Base-by-base conservation (phyloP, 345 rosid species). In the Linum usitatissimum region DNA sequence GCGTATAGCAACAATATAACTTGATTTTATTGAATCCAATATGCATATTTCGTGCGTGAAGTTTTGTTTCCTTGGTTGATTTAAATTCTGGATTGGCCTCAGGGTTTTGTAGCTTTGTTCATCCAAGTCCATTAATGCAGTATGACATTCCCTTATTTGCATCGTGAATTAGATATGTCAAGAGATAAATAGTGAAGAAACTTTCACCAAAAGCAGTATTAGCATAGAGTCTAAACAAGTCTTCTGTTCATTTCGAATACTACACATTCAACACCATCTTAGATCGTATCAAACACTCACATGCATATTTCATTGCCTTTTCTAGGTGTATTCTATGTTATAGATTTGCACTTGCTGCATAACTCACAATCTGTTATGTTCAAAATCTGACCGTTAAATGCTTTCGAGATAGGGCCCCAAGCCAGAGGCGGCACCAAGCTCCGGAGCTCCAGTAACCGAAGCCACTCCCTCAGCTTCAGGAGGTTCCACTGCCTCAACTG, bases 391-490 rank as follows among this genome's bases (percentile, higher is more conserved):
- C 30, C 54, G 34, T 55, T 34, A 28, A 23, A 14, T 38, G 21
- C 30, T n/a, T 21, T 38, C 39, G 20, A 21, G 72, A 58, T 76
- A 83, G 95, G 99, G 96, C 61, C 89, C 91, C 10, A 77, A 80
- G 57, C 82, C 84, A 18, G 97, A 77, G 36, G 68, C 84, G 14
- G 74, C 74, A 34, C 66, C 81, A 5, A 77, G 77, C 23, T 51
- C 81, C 10, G 75, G 70, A 18, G 75, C 18, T 67, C 39, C 83
- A 18, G 80, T 70, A 39, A 13, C 73, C 39, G 80, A 77, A 59
- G 81, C 78, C 10, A 83, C 79, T 56, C 78, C 86, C 6, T 66
- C 74, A 18, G 57, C 76, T 38, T 67, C 79, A 18, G 54, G 86
- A 0, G 78, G 90, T 34, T 34, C 38, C 38, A 34, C 38, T 56